phyloP scores from a whole-genome alignment of 2,329 filamentous ascomycete species.

The Trichothecium sympodiale region DNA sequence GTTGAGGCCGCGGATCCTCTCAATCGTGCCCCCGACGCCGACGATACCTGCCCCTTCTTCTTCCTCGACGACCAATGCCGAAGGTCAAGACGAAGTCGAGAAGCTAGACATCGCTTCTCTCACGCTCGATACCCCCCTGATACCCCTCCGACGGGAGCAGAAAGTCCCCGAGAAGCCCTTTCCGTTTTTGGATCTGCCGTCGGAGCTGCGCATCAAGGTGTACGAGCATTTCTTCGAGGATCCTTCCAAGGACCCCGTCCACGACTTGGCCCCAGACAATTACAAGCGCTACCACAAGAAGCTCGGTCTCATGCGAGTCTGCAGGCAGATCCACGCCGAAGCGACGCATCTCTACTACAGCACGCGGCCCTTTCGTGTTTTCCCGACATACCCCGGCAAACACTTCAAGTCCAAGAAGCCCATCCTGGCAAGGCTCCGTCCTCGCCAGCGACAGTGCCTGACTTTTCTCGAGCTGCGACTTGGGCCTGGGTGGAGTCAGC shows the following conservation, averaged over 20 bases:
- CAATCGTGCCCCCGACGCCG: too few relatives aligned
- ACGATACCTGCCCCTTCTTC: too few relatives aligned
- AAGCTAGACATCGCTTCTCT: constrained; percentile 29
- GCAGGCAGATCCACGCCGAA: constrained; percentile 49
- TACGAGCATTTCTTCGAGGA: constrained; percentile 53
- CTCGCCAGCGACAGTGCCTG: constrained; percentile 46
- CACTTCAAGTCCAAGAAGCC: constrained; percentile 67
- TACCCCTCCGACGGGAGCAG: constrained; percentile 19
- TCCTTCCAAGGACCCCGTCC: constrained; percentile 18
- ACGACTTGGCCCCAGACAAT: constrained; percentile 59
- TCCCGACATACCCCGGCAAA: constrained; percentile 50
- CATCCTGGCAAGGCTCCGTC: constrained; percentile 53
- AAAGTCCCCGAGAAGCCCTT: constrained; percentile 36
- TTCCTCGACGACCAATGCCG: too few relatives aligned
- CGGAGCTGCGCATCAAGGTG: constrained; percentile 58
- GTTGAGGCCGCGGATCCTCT: too few relatives aligned
- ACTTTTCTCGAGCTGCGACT: constrained; percentile 58
- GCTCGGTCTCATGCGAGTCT: constrained; percentile 50
- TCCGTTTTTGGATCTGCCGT: constrained; percentile 55
- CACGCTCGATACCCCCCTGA: constrained; percentile 26
- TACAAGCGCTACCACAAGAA: constrained; percentile 48
- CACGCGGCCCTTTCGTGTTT: constrained; percentile 51
- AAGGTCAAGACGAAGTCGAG: constrained; percentile 10
- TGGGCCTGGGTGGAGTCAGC: constrained; percentile 61
- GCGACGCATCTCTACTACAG: constrained; percentile 57